phyloP scores from a whole-genome alignment of 2,329 filamentous ascomycete species.

The Colletotrichum horii region DNA sequence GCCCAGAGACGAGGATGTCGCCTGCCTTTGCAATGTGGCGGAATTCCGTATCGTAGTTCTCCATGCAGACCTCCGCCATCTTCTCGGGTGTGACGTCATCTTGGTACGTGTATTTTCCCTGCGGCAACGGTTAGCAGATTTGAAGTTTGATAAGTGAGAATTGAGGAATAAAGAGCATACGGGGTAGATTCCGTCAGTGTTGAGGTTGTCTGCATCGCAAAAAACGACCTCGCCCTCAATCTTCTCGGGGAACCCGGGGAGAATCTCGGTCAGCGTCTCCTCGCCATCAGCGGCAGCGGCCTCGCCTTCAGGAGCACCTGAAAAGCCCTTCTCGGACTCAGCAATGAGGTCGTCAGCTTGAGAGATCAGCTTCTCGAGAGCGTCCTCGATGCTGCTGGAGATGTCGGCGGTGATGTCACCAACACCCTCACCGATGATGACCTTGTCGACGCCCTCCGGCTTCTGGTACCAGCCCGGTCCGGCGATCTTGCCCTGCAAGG shows the following conservation, averaged over 20 bases:
- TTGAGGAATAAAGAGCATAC: conserved; percentile 32
- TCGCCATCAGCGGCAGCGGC: conserved; percentile 22
- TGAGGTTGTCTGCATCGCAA: conserved; percentile 80
- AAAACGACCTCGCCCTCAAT: conserved; percentile 89
- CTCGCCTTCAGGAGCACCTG: conserved; percentile 34
- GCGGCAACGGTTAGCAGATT: not conserved
- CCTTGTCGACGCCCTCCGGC: conserved; percentile 71
- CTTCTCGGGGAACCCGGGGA: conserved; percentile 85
- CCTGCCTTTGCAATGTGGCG: conserved; percentile 63
- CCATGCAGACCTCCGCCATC: conserved; percentile 92
- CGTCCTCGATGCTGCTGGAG: conserved; percentile 70
- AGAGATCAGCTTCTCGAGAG: conserved; percentile 72
- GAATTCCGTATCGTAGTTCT: conserved; percentile 87
- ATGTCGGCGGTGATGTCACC: conserved; percentile 68
- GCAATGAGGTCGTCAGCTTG: conserved; percentile 70
- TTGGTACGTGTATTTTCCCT: conserved; percentile 82
- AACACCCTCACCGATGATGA: conserved; percentile 74
- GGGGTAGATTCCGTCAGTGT: conserved; percentile 92
- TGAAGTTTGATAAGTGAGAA: not conserved
- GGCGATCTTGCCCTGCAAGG: conserved; percentile 72
- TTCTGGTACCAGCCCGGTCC: conserved; percentile 81
- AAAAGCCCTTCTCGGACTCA: conserved; percentile 53
- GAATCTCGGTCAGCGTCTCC: conserved; percentile 66
- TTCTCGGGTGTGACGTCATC: conserved; percentile 76
- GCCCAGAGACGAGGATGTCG: conserved; percentile 85